phyloP scores from a whole-genome alignment of 768 basidiomycete genomes.

The Russula sp. region DNA sequence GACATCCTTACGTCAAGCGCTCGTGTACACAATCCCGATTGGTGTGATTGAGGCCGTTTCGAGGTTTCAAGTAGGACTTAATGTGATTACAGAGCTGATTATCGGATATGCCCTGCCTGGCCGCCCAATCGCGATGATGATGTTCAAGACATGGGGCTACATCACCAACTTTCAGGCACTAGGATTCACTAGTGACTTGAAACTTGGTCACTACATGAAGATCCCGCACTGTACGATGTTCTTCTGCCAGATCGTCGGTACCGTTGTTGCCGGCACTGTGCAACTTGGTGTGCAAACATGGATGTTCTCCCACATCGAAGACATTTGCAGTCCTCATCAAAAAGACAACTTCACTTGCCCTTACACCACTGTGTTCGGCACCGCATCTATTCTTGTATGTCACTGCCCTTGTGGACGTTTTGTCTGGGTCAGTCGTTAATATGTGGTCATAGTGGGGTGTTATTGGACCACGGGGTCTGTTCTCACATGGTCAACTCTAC shows the following conservation, averaged over 20 bases:
- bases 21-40: conserved; percentile 41
- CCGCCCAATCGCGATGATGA: conserved; percentile 75
- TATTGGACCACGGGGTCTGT: too few relatives aligned
- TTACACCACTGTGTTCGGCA: too few relatives aligned
- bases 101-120: conserved; percentile 31
- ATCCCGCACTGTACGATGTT: conserved; percentile 49
- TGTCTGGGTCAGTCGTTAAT: too few relatives aligned
- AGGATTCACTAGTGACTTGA: too few relatives aligned
- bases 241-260: conserved; percentile 57
- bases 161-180: too few relatives aligned
- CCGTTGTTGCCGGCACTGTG: conserved; percentile 64
- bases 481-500: too few relatives aligned
- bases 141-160: conserved; percentile 57
- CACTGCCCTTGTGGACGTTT: too few relatives aligned
- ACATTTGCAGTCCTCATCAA: conserved; percentile 36
- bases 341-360: too few relatives aligned
- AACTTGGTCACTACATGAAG: too few relatives aligned
- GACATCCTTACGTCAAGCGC: conserved; percentile 24
- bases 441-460: too few relatives aligned
- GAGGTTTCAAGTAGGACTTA: conserved; percentile 24
- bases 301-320: conserved; percentile 65
- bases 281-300: conserved; percentile 72
- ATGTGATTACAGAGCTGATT: conserved; percentile 32
- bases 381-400: too few relatives aligned
- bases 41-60: too few relatives aligned